These are phyloP conservation scores for Candolleomyces aberdarensis DNA, from an alignment of 768 basidiomycete genomes.

Conservation along the genomic window DNA sequence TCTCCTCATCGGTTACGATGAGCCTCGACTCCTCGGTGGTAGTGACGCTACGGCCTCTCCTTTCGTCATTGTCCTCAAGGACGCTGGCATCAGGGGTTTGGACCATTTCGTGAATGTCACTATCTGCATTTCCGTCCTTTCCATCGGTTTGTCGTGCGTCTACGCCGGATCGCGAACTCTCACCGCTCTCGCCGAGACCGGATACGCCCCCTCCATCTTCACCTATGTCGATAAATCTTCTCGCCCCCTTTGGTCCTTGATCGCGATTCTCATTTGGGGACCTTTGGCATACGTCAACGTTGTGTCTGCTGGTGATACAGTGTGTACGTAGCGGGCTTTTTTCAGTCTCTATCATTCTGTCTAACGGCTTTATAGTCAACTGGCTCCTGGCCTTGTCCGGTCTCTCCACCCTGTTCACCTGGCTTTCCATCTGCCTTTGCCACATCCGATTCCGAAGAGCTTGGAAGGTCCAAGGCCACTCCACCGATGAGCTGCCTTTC, in stretches of 20 bases:
- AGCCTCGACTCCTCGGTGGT: constrained; percentile 34
- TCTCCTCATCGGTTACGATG: constrained; percentile 34
- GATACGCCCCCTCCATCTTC: constrained; percentile 42
- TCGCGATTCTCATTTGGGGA: constrained; percentile 34
- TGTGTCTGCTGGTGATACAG: constrained; percentile 23
- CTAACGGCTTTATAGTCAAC: constrained; percentile 22
- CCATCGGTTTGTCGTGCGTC: constrained; percentile 44
- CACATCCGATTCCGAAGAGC: constrained; percentile 46
- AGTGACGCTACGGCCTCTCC: constrained; percentile 41
- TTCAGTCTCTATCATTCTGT: background rate
- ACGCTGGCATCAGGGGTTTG: constrained; percentile 37
- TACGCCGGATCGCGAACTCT: constrained; percentile 45
- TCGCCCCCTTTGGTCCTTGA: constrained; percentile 40
- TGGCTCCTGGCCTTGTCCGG: constrained; percentile 50
- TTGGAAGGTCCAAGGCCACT: constrained; percentile 43
- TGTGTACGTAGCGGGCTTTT: constrained; percentile 29
- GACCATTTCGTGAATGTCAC: constrained; percentile 42
- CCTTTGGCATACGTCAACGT: constrained; percentile 40
- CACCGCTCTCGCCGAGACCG: constrained; percentile 44
- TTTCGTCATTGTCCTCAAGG: constrained; percentile 41
- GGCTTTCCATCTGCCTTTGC: constrained; percentile 45
- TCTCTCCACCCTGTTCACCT: constrained; percentile 44
- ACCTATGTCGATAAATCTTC: constrained; percentile 44
- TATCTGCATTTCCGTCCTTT: constrained; percentile 45
- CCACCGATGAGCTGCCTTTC: constrained; percentile 43